Evolutionary conservation across 371 early-diverging fungal genomes (phyloP).

Genomic region (Mortierella sp.): DNA sequence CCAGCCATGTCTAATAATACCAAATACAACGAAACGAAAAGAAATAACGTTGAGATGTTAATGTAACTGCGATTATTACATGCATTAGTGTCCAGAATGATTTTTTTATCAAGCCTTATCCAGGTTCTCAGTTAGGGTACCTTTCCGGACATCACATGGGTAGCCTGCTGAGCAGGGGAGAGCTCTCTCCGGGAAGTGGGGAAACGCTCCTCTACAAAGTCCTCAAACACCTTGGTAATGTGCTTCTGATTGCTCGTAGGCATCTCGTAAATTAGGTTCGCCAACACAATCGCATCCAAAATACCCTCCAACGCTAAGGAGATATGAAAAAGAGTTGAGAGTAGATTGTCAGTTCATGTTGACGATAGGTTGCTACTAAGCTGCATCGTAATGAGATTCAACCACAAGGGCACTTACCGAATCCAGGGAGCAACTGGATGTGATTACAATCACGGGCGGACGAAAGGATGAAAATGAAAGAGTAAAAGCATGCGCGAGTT

Average conservation of each 20-base stretch:
- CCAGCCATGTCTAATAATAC: slow-evolving; percentile 35
- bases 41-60: neutral
- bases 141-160: slow-evolving; percentile 34
- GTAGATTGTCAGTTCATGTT: neutral
- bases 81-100: too few relatives aligned
- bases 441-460: neutral
- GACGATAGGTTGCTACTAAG: neutral
- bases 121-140: neutral
- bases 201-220: slow-evolving; percentile 33
- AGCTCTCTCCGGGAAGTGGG: slow-evolving; percentile 28
- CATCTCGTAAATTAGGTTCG: slow-evolving; percentile 42
- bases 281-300: slow-evolving; percentile 33
- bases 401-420: neutral
- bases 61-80: neutral
- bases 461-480: neutral
- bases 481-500: neutral
- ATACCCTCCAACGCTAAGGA: slow-evolving; percentile 30
- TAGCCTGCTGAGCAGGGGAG: slow-evolving; percentile 23
- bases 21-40: neutral
- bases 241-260: slow-evolving; percentile 16
- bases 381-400: too few relatives aligned
- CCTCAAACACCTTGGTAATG: slow-evolving; percentile 31
- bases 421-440: slow-evolving; percentile 3
- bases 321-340: neutral
- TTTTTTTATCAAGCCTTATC: neutral